A percentile compares a stretch with the other conserved stretches of the same genome.
Conservation (phyloP, 768 basidiomycete species). For the Podaxis sp. region DNA sequence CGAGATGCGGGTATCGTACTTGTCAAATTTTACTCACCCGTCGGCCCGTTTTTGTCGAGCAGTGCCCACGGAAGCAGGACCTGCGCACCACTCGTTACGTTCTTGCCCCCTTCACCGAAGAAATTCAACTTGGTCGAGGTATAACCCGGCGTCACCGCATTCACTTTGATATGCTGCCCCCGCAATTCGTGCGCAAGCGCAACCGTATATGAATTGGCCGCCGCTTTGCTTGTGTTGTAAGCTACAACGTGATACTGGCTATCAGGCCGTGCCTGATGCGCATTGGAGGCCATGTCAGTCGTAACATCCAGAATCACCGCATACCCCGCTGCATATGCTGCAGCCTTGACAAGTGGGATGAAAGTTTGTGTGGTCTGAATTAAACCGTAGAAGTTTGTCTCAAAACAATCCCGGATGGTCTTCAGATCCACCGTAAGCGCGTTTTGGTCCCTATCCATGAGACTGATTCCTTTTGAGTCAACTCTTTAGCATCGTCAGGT, state of each 20-base stretch:
- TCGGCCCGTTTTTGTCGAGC: constrained; percentile 34
- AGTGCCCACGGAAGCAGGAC: constrained; percentile 34
- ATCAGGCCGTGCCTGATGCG: constrained; percentile 26
- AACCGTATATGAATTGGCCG: constrained; percentile 56
- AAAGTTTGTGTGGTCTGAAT: constrained; percentile 39
- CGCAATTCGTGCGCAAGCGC: constrained; percentile 63
- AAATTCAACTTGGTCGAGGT: constrained; percentile 39
- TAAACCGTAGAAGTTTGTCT: constrained; percentile 39
- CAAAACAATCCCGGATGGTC: constrained; percentile 30
- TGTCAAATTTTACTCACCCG: constrained; percentile 21
- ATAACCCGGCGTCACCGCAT: constrained; percentile 60
- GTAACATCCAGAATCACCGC: constrained; percentile 38
- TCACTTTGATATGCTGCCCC: constrained; percentile 49
- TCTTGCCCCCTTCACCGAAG: constrained; percentile 34
- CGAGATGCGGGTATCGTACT: not conserved
- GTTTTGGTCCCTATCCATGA: constrained; percentile 28
- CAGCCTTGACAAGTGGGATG: constrained; percentile 35
- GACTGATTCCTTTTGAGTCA: constrained; percentile 20
- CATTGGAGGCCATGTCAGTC: constrained; percentile 43
- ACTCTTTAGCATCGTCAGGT: not conserved
- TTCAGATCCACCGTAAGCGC: constrained; percentile 29
- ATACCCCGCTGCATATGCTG: constrained; percentile 22
- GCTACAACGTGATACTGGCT: constrained; percentile 31
- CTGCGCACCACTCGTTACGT: constrained; percentile 28
- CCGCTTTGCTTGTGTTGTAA: constrained; percentile 72